phyloP scores from a whole-genome alignment of 257 asterid species.

The Perilla frutescens region DNA sequence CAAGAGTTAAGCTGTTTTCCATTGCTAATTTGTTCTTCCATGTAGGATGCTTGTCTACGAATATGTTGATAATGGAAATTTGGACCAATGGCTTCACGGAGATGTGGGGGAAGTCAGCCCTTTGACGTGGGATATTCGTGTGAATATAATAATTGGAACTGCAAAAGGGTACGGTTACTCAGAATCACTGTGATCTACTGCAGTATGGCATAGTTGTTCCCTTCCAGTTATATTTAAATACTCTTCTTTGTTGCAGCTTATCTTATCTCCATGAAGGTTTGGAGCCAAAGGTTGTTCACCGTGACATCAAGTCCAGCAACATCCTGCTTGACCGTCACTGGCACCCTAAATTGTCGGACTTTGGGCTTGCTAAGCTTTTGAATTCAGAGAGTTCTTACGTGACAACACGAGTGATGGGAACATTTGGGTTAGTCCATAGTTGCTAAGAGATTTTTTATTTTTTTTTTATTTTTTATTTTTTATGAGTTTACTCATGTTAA shows the following conservation, averaged over 20 bases:
- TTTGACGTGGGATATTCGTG: conserved; percentile 85
- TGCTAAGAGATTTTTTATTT: conserved; percentile 3
- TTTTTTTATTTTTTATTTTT: not conserved
- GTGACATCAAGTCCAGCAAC: conserved; percentile 93
- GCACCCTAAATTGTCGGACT: conserved; percentile 91
- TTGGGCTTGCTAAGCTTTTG: conserved; percentile 94
- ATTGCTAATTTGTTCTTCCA: not conserved
- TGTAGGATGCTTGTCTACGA: conserved; percentile 95
- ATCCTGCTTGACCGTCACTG: conserved; percentile 84
- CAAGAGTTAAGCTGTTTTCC: conserved; percentile 30
- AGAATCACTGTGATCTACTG: conserved; percentile 23
- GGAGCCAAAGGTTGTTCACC: conserved; percentile 97
- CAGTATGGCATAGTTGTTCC: not conserved
- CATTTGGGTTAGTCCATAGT: conserved; percentile 76
- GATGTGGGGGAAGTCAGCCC: conserved; percentile 95
- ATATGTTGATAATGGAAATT: conserved; percentile 84
- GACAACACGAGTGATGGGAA: conserved; percentile 97
- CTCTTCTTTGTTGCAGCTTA: conserved; percentile 55
- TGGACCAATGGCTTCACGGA: conserved; percentile 99
- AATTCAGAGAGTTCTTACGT: conserved; percentile 82
- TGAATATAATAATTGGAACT: conserved; percentile 79
- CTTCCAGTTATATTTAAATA: conserved; percentile 13
- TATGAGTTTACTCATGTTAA: too few relatives aligned
- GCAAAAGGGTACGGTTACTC: conserved; percentile 75
- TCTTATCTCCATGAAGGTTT: conserved; percentile 95